Evolutionary conservation across 768 basidiomycete species (phyloP).

Genomic region (Kwoniella mangroviensis): DNA sequence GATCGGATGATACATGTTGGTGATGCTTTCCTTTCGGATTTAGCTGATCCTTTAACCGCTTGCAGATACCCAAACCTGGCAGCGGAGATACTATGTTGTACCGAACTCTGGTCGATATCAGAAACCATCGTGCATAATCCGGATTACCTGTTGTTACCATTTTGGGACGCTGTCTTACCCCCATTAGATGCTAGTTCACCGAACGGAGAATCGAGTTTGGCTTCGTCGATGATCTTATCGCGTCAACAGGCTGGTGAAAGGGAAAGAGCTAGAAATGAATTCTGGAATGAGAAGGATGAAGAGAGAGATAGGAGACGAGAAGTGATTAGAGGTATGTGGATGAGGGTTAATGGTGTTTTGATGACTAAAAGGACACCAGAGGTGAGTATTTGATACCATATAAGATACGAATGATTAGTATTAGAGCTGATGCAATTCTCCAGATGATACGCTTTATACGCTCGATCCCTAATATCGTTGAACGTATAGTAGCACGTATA

Average conservation of each 20-base stretch:
- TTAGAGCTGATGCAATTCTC: neutral
- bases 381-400: slow-evolving; percentile 63
- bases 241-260: slow-evolving; percentile 34
- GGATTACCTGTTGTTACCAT: slow-evolving; percentile 75
- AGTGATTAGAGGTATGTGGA: slow-evolving; percentile 87
- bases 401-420: slow-evolving; percentile 3
- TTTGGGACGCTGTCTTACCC: slow-evolving; percentile 77
- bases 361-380: slow-evolving; percentile 85
- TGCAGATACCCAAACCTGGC: slow-evolving; percentile 86
- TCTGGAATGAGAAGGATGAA: slow-evolving; percentile 82
- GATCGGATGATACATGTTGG: too few relatives aligned
- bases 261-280: slow-evolving; percentile 49
- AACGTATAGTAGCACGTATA: slow-evolving; percentile 80
- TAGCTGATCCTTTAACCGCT: neutral
- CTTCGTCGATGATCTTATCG: slow-evolving; percentile 5
- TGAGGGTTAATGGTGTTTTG: slow-evolving; percentile 89
- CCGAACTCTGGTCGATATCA: slow-evolving; percentile 92
- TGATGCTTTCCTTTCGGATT: too few relatives aligned
- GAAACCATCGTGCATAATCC: slow-evolving; percentile 79
- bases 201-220: slow-evolving; percentile 12
- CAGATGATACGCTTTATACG: slow-evolving; percentile 94
- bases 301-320: slow-evolving; percentile 64
- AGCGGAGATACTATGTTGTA: slow-evolving; percentile 93
- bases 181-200: slow-evolving; percentile 28
- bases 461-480: slow-evolving; percentile 76